Evolutionary conservation across 208 protist species (phyloP).

Genomic region (Baffinella frigidus): DNA sequence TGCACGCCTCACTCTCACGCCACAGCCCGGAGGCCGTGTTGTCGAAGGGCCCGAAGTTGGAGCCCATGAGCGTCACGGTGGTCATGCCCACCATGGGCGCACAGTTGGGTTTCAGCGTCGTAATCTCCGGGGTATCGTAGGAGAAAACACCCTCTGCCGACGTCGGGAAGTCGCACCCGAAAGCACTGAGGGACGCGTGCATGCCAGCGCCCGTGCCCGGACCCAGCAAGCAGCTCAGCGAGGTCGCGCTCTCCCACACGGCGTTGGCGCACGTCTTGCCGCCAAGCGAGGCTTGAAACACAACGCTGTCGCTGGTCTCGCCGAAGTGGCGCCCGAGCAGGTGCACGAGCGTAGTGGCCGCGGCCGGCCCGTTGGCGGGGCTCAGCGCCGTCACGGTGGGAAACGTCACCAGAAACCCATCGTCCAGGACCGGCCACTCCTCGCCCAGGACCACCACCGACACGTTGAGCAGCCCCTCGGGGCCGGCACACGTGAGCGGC

Average conservation of each 20-base stretch:
- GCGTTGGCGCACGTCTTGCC: background rate
- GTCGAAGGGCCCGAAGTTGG: constrained; percentile 27
- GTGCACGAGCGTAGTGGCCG: background rate
- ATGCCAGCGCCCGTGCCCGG: background rate
- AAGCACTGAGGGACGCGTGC: background rate
- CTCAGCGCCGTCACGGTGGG: background rate
- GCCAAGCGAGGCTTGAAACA: too few species aligned
- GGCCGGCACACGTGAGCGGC: background rate
- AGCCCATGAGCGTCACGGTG: constrained; percentile 6
- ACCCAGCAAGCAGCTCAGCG: background rate
- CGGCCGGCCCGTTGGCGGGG: background rate
- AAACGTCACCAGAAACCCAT: background rate
- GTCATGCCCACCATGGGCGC: background rate
- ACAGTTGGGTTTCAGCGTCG: background rate
- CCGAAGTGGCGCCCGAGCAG: background rate
- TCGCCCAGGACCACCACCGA: background rate
- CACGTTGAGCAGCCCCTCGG: background rate
- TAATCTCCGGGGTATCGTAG: background rate
- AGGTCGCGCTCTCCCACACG: background rate
- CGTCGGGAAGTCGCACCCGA: background rate
- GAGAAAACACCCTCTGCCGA: background rate
- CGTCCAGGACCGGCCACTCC: background rate
- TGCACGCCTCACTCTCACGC: too few species aligned
- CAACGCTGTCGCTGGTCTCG: too few species aligned
- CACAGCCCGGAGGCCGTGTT: too few species aligned